Conservation (phyloP, 2,329 filamentous ascomycete genomes). For the Stagonosporopsis rhizophila region DNA sequence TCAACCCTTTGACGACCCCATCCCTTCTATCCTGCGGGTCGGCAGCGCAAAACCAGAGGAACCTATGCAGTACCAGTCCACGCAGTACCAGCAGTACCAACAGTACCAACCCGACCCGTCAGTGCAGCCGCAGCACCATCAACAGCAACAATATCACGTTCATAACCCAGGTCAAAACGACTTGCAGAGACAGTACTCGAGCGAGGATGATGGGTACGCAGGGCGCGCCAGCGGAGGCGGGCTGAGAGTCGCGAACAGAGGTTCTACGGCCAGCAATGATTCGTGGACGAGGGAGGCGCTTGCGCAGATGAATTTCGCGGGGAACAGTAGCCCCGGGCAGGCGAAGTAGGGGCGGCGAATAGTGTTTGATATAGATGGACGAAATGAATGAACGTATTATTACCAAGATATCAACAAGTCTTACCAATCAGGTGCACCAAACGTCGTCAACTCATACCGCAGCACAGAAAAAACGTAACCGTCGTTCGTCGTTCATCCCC, state of each 20-base stretch:
- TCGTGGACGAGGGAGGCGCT: constrained; percentile 18
- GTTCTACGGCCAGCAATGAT: constrained; percentile 32
- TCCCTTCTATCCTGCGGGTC: constrained; percentile 26
- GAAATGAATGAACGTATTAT: no score
- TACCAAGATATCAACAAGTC: no score
- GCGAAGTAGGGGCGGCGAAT: background rate
- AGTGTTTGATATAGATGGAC: no score
- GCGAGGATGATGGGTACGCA: constrained; percentile 15
- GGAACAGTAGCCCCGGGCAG: constrained; percentile 1
- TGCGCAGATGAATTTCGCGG: constrained; percentile 19
- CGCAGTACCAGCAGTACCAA: constrained; percentile 13
- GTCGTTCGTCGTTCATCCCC: no score
- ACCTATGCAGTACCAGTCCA: constrained; percentile 5
- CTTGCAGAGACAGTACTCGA: constrained; percentile 8
- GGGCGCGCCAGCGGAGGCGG: constrained; percentile 39
- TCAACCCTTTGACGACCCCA: constrained; percentile 19
- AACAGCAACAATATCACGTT: background rate
- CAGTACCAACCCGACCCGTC: no score
- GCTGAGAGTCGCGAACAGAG: constrained; percentile 53
- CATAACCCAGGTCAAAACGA: constrained; percentile 4
- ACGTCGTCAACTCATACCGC: no score
- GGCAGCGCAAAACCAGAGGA: constrained; percentile 17
- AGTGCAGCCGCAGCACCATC: constrained; percentile 14
- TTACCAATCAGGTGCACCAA: no score
- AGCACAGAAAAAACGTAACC: no score